Evolutionary conservation across 352 stramenopile species (phyloP).

Genomic region (Pelagophyceae sp.): DNA sequence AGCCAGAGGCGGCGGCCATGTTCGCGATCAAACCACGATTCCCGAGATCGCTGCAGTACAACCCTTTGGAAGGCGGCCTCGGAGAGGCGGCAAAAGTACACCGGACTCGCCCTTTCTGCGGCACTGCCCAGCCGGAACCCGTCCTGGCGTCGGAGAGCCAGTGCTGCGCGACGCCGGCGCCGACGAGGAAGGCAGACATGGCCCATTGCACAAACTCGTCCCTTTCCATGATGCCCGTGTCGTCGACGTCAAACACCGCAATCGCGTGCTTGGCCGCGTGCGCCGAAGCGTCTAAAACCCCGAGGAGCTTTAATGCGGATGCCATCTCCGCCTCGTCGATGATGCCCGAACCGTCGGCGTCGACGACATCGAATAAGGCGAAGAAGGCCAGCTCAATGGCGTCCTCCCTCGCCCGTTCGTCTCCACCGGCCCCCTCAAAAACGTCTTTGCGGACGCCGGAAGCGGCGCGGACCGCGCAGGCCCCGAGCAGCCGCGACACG

Average conservation of each 20-base stretch:
- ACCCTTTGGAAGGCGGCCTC: background rate
- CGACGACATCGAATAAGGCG: background rate
- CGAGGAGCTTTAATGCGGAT: background rate
- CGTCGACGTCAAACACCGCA: slow-evolving; percentile 21
- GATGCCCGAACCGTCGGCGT: background rate
- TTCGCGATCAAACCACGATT: slow-evolving; percentile 17
- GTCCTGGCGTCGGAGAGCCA: slow-evolving; percentile 12
- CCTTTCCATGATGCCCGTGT: slow-evolving; percentile 12
- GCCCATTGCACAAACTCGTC: slow-evolving; percentile 25
- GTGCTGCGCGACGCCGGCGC: slow-evolving; percentile 3
- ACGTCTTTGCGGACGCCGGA: background rate
- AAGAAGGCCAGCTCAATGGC: background rate
- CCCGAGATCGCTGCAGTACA: slow-evolving; percentile 17
- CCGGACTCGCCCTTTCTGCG: background rate
- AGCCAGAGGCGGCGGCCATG: background rate
- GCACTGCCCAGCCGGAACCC: background rate
- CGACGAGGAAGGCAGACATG: slow-evolving; percentile 20
- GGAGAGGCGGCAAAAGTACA: slow-evolving; percentile 11
- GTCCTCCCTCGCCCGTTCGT: background rate
- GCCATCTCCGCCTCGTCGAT: background rate
- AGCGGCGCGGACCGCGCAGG: too few relatives aligned
- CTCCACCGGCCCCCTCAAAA: background rate
- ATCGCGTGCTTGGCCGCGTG: background rate
- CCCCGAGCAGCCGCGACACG: too few relatives aligned
- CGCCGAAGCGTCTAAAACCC: background rate